Evolutionary conservation across 371 early-diverging fungal species (phyloP).

Genomic region (Capillidium heterosporum): DNA sequence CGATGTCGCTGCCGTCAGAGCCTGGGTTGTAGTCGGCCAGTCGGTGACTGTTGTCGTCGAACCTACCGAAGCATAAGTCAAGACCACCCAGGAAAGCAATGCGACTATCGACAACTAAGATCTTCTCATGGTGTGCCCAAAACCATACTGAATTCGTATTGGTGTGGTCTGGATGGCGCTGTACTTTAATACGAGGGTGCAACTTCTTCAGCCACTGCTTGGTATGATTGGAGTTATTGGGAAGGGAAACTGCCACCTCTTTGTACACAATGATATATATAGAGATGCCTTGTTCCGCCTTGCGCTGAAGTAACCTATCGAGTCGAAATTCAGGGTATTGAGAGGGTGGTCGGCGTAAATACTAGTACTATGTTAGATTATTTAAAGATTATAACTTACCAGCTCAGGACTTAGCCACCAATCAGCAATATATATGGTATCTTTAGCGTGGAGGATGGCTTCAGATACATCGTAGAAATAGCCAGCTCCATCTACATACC

Average conservation of each 20-base stretch:
- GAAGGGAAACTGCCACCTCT: conserved; percentile 64
- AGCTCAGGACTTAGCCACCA: conserved; percentile 85
- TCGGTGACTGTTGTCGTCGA: conserved; percentile 64
- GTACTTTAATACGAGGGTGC: conserved; percentile 68
- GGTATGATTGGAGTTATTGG: conserved; percentile 69
- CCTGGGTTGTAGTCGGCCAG: conserved; percentile 45
- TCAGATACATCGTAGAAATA: conserved; percentile 69
- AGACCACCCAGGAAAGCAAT: conserved; percentile 82
- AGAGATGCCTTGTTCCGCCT: conserved; percentile 75
- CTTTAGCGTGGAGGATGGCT: conserved; percentile 52
- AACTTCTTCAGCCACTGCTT: conserved; percentile 54
- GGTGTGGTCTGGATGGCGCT: conserved; percentile 72
- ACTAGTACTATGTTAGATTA: conserved; percentile 17
- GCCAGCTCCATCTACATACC: conserved; percentile 66
- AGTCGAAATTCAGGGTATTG: conserved; percentile 59
- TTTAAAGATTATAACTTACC: conserved; percentile 16
- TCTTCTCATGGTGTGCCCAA: conserved; percentile 65
- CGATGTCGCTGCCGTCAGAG: conserved; percentile 17
- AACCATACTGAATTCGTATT: conserved; percentile 44
- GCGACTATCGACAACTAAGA: conserved; percentile 63
- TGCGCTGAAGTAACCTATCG: conserved; percentile 62
- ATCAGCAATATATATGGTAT: conserved; percentile 68
- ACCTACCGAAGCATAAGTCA: conserved; percentile 81
- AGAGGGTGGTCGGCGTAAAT: conserved; percentile 56
- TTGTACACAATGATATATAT: conserved; percentile 83